These are phyloP conservation scores for Paramecium sexaurelia DNA, from an alignment of 73 alveolate genomes.

Conservation along the genomic window DNA sequence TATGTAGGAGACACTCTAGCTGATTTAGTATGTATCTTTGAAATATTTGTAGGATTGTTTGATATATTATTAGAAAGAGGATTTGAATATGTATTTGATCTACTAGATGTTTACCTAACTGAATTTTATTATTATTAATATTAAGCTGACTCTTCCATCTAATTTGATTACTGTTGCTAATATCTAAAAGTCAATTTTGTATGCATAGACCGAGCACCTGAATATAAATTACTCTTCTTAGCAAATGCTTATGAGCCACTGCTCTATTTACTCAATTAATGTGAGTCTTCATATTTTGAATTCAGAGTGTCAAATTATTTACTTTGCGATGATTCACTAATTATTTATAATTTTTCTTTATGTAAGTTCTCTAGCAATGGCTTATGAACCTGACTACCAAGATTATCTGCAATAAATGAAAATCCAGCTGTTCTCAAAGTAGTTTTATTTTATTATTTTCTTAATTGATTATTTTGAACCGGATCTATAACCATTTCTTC, in stretches of 20 bases:
- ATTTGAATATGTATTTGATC: slow-evolving; percentile 54
- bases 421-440: slow-evolving; percentile 57
- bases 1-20: slow-evolving; percentile 36
- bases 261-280: not conserved
- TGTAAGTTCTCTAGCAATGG: not conserved
- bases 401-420: not conserved
- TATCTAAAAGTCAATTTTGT: slow-evolving; percentile 28
- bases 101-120: not conserved
- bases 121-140: slow-evolving; percentile 15
- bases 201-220: slow-evolving; percentile 44
- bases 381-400: slow-evolving; percentile 6
- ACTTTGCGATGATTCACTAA: not conserved
- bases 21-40: slow-evolving; percentile 15
- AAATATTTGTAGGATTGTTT: not conserved
- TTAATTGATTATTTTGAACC: not conserved
- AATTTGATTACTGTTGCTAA: not conserved
- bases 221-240: not conserved
- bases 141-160: not conserved
- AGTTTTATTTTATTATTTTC: slow-evolving; percentile 40
- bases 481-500: slow-evolving; percentile 5
- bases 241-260: not conserved
- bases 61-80: slow-evolving; percentile 29
- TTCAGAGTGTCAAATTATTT: not conserved
- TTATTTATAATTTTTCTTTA: not conserved
- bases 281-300: not conserved